Conservation (phyloP, 2,329 filamentous ascomycete species). For the Dactylellina sp. region DNA sequence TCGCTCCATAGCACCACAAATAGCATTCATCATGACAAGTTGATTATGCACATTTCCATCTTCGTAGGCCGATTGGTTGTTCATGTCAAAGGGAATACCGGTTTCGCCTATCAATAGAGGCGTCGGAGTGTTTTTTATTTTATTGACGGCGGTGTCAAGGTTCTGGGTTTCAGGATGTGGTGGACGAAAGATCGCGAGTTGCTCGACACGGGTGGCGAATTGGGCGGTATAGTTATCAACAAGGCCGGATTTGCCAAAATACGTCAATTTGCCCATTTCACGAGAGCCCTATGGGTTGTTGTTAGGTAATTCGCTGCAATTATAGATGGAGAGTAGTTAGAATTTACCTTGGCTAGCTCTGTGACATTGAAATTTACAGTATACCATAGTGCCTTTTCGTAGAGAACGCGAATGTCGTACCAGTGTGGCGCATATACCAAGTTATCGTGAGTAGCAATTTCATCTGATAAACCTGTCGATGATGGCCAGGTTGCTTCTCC, state of each 20-base stretch:
- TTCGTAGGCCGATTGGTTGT: constrained; percentile 62
- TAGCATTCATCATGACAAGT: constrained; percentile 64
- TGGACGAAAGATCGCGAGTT: constrained; percentile 61
- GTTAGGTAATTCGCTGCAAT: constrained; percentile 2
- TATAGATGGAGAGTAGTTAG: not conserved
- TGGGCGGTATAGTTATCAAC: constrained; percentile 64
- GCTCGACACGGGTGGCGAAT: constrained; percentile 63
- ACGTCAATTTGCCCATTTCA: constrained; percentile 60
- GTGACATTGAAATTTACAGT: constrained; percentile 64
- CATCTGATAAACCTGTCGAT: constrained; percentile 59
- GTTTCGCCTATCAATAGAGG: constrained; percentile 65
- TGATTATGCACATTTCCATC: constrained; percentile 65
- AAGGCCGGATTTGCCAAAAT: constrained; percentile 64
- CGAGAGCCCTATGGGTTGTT: constrained; percentile 57
- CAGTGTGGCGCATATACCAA: constrained; percentile 66
- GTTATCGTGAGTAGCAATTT: constrained; percentile 61
- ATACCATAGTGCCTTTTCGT: constrained; percentile 64
- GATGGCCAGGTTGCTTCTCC: constrained; percentile 58
- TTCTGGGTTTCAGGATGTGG: constrained; percentile 49
- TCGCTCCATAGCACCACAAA: constrained; percentile 64
- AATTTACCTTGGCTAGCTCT: constrained; percentile 61
- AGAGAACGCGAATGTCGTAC: constrained; percentile 65
- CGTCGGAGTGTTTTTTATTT: constrained; percentile 61
- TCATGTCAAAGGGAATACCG: constrained; percentile 65
- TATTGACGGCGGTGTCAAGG: constrained; percentile 40